These are phyloP conservation scores for Sclerotinia borealis DNA, from an alignment of 2,329 filamentous ascomycete genomes.

Conservation along the genomic window DNA sequence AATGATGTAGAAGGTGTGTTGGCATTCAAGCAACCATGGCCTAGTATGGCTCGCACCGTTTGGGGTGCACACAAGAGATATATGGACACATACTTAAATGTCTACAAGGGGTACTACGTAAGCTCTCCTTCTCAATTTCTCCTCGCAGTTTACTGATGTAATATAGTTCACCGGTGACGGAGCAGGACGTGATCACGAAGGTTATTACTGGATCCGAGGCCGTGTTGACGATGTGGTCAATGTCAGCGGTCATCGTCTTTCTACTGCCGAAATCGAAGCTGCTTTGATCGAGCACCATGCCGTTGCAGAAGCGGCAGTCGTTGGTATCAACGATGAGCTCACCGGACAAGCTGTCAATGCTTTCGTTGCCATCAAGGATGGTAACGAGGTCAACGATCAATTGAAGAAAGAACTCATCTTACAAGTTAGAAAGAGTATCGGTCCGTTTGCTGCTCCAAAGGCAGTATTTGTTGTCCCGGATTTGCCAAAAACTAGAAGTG, in stretches of 20 bases:
- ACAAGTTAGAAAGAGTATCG: slow-evolving; percentile 95
- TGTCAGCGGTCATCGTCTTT: slow-evolving; percentile 91
- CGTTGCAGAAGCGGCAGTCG: slow-evolving; percentile 91
- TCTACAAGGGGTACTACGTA: slow-evolving; percentile 97
- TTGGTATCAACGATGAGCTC: slow-evolving; percentile 87
- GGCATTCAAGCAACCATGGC: slow-evolving; percentile 68
- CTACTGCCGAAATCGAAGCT: slow-evolving; percentile 96
- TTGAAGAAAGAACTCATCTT: slow-evolving; percentile 89
- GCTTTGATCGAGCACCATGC: slow-evolving; percentile 86
- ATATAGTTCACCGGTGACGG: slow-evolving; percentile 82
- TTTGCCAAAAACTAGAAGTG: slow-evolving; percentile 92
- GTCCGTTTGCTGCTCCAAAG: slow-evolving; percentile 95
- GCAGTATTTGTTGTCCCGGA: slow-evolving; percentile 86
- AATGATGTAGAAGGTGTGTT: slow-evolving; percentile 97
- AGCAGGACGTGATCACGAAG: slow-evolving; percentile 91
- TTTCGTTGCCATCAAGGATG: slow-evolving; percentile 89
- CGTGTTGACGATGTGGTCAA: slow-evolving; percentile 99
- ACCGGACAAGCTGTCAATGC: slow-evolving; percentile 97
- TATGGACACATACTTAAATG: slow-evolving; percentile 96
- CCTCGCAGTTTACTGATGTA: slow-evolving; percentile 14
- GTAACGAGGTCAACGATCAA: slow-evolving; percentile 67
- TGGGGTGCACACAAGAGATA: slow-evolving; percentile 98
- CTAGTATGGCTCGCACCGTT: slow-evolving; percentile 95
- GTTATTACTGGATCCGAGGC: slow-evolving; percentile 99
- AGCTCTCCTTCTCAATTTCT: slow-evolving; percentile 36